Evolutionary conservation across 2,329 filamentous ascomycete species (phyloP).

Genomic region (Seiridium cupressi): DNA sequence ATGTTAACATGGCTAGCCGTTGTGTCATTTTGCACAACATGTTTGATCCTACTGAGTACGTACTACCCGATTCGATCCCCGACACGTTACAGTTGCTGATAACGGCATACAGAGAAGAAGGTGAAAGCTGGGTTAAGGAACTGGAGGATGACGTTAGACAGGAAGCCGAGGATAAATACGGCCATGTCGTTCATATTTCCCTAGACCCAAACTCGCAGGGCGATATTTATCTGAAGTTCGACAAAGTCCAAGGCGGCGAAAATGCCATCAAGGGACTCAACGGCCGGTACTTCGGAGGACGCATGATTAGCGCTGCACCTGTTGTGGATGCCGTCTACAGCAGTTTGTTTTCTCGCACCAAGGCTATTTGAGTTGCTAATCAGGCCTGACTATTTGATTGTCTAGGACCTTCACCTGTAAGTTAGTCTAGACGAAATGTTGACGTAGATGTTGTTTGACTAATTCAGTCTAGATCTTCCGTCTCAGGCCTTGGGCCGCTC

Average conservation of each 20-base stretch:
- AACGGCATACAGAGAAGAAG: slow-evolving; percentile 67
- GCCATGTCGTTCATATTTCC: slow-evolving; percentile 94
- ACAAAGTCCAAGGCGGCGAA: slow-evolving; percentile 89
- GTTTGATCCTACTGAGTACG: slow-evolving; percentile 90
- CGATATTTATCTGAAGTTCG: slow-evolving; percentile 98
- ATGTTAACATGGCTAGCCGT: slow-evolving; percentile 87
- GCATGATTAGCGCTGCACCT: slow-evolving; percentile 89
- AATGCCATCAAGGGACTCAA: slow-evolving; percentile 98
- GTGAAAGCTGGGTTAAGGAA: slow-evolving; percentile 86
- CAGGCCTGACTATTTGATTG: slow-evolving; percentile 32
- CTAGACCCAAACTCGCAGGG: slow-evolving; percentile 91
- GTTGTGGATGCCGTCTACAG: slow-evolving; percentile 99
- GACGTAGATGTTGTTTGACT: background rate
- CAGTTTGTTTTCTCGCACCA: slow-evolving; percentile 87
- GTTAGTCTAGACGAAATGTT: background rate
- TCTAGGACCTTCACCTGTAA: slow-evolving; percentile 6
- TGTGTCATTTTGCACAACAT: slow-evolving; percentile 95
- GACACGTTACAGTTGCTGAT: slow-evolving; percentile 28
- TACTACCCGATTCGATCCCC: slow-evolving; percentile 21
- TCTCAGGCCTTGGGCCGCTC: background rate
- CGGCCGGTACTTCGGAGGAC: slow-evolving; percentile 90
- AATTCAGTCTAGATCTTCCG: background rate
- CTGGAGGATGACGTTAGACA: slow-evolving; percentile 89
- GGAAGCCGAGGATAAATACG: slow-evolving; percentile 95
- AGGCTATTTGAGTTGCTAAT: slow-evolving; percentile 72